These are phyloP conservation scores for Fusarium sp. DNA, from an alignment of 2,329 filamentous ascomycete species.

Conservation along the genomic window DNA sequence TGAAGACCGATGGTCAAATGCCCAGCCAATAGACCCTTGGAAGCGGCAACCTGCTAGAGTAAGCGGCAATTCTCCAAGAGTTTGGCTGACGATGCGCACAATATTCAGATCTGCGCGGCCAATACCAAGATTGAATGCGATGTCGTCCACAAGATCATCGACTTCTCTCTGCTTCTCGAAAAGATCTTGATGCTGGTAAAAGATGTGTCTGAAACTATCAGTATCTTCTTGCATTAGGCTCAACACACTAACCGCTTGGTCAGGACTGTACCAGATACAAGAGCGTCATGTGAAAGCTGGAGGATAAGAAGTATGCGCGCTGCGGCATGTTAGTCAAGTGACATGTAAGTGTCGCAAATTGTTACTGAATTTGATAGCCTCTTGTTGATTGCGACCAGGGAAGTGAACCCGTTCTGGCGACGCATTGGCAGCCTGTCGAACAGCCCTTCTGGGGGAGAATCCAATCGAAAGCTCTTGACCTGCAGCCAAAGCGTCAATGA, in stretches of 20 bases:
- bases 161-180: slow-evolving; percentile 77
- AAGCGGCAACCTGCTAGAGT: slow-evolving; percentile 70
- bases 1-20: slow-evolving; percentile 59
- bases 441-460: slow-evolving; percentile 40
- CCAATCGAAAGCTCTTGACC: slow-evolving; percentile 45
- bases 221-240: neutral
- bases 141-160: slow-evolving; percentile 77
- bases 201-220: slow-evolving; percentile 72
- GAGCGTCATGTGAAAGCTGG: slow-evolving; percentile 68
- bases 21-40: slow-evolving; percentile 77
- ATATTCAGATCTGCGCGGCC: slow-evolving; percentile 75
- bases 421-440: slow-evolving; percentile 12
- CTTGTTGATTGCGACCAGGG: slow-evolving; percentile 59
- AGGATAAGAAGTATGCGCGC: slow-evolving; percentile 69
- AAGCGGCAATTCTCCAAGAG: neutral
- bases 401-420: slow-evolving; percentile 51
- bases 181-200: slow-evolving; percentile 78
- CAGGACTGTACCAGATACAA: slow-evolving; percentile 64
- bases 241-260: slow-evolving; percentile 68
- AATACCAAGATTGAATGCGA: slow-evolving; percentile 76
- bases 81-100: slow-evolving; percentile 56
- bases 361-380: slow-evolving; percentile 65
- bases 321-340: slow-evolving; percentile 44
- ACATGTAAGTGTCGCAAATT: neutral
- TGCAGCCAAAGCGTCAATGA: slow-evolving; percentile 45